Evolutionary conservation across 345 rosid species (phyloP), one percentile per base, ranked within the genome.

Genomic region (Eucalyptus grandis): DNA sequence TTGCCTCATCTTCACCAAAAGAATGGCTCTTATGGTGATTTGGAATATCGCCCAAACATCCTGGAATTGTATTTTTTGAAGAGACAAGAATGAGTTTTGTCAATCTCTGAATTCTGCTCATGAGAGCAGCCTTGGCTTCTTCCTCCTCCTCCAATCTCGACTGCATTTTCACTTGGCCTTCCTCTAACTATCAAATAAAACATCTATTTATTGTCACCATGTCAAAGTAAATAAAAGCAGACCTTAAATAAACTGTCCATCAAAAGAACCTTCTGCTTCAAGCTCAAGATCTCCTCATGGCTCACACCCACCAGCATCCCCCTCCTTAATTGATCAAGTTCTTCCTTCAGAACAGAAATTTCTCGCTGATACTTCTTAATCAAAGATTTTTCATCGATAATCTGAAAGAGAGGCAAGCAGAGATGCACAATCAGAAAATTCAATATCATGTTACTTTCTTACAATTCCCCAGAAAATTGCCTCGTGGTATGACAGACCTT

Each of bases 111-210:
- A 98, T 98, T 93, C 99, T 95, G 92, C 99, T 98, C 99, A 98
- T 96, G 56, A 98, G 94, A 91, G 99, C 99, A 90, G 98, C 99
- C 93, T 98, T 98, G 89, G 99, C 99, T 93, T 98, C 99, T 92
- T 98, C 99, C 93, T 98, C 99, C 91, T 98, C 99, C 94, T 98
- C 99, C 93, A 98, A 92, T 92, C 99, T 96, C 65, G 99, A 96
- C 88, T 97, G 99, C 99, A 98, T 96, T 95, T 97, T 98, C 91
- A 97, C 99, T 93, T 98, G 99, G 91, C 99, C 99, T 92, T 97
- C 99, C 93, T 98, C 99, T 93, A 98, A 91, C 99, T 98, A 90
- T 91, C 87, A 72, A 86, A 86, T 26, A 47, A 88, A 90, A 51
- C 89, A 85, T 49, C 26, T 17, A 49, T 34, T 30, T 51, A 49